Base-by-base conservation (phyloP, 345 rosid species). In the Gynandropsis gynandra region DNA sequence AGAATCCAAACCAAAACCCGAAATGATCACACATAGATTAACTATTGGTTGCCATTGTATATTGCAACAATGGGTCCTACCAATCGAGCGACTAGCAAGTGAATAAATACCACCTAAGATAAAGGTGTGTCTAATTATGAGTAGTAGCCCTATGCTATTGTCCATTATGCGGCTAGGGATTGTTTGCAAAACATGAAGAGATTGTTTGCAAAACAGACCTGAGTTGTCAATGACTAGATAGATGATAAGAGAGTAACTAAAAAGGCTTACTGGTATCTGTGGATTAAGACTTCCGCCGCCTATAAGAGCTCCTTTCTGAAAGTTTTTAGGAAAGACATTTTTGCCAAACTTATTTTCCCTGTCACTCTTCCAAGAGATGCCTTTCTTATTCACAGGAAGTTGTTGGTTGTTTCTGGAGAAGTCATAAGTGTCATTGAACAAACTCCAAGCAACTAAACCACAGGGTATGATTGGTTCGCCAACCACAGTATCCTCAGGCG, bases 381-480 rank as follows among this genome's bases (percentile, higher is more conserved):
- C 80, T 17, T 42, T 72, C 75, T 77, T 87, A 62, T 84, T 87
- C 75, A 90, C 81, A 1, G 38, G 13, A 66, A 90, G 54, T 14
- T 63, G 48, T 21, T 48, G 8, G 65, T 52, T 76, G 40, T 73
- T 74, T 69, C 58, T 72, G 31, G 82, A 66, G 64, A 87, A 84
- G 36, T 0, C 37, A 54, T 80, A 90, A 7, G 95, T 84, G 69
- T 90, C 96, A 12, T 90, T 90, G 72, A 90, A 90, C 76, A 90
- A 74, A 70, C 98, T 90, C 96, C 98, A 90, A 32, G 98, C 98
- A 41, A 90, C 84, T 17, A 90, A 92, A 70, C 96, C 96, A 61
- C 98, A 90, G 19, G 98, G 98, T 7, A 82, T 87, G 56, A 87
- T 80, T 21, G 70, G 50, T 10, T 5, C 17, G 49, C 71, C 81